phyloP scores from a whole-genome alignment of 1,139 yeast species.

The Diutina neorugosa region DNA sequence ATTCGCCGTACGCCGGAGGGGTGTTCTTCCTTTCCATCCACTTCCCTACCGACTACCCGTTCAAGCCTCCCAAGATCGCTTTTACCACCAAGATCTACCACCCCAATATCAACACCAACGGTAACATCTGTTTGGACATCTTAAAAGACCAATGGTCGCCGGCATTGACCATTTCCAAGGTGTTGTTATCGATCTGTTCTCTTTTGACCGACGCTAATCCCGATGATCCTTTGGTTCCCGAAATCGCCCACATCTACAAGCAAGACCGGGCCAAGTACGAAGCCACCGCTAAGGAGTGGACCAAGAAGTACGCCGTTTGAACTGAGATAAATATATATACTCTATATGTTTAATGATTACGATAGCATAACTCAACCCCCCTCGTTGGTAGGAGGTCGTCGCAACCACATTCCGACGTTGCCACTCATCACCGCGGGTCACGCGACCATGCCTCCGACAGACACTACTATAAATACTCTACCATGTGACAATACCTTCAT shows the following conservation, averaged over 20 bases:
- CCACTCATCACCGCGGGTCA: neutral
- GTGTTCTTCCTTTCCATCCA: slow-evolving; percentile 84
- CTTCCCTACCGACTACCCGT: slow-evolving; percentile 92
- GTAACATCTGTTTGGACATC: slow-evolving; percentile 78
- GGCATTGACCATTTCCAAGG: slow-evolving; percentile 82
- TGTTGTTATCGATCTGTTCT: slow-evolving; percentile 78
- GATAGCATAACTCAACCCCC: neutral
- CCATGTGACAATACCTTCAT: no score
- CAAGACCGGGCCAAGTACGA: slow-evolving; percentile 91
- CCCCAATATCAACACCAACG: slow-evolving; percentile 83
- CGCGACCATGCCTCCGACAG: no score
- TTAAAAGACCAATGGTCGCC: slow-evolving; percentile 89
- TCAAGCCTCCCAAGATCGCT: slow-evolving; percentile 88
- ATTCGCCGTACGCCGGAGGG: slow-evolving; percentile 89
- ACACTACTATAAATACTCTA: no score
- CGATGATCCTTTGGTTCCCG: slow-evolving; percentile 98
- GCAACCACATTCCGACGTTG: no score
- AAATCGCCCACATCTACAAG: slow-evolving; percentile 93
- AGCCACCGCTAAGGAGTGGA: slow-evolving; percentile 98
- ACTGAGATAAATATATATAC: slow-evolving; percentile 1
- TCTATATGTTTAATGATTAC: slow-evolving; percentile 4
- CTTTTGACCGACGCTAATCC: slow-evolving; percentile 95
- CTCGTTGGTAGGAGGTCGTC: no score
- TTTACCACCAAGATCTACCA: slow-evolving; percentile 86
- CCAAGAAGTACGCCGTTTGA: slow-evolving; percentile 91